Conservation (phyloP, 2,329 filamentous ascomycete genomes). For the Colletotrichum tamarilloi region DNA sequence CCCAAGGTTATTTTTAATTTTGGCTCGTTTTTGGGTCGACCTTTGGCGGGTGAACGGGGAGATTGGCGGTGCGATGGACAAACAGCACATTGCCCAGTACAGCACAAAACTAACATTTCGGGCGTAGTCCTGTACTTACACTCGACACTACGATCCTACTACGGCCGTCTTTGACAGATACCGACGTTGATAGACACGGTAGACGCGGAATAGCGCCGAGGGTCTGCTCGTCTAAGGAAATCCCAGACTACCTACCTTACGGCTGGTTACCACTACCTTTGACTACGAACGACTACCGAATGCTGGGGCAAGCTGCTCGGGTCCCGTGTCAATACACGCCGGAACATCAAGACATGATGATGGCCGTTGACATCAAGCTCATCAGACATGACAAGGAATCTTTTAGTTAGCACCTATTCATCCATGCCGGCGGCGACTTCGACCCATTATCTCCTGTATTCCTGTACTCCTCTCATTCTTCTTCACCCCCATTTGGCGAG, state of each 20-base stretch:
- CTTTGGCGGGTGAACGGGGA: slow-evolving; percentile 14
- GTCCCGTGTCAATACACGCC: background rate
- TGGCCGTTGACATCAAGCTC: slow-evolving; percentile 8
- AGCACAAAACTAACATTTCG: background rate
- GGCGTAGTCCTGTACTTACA: background rate
- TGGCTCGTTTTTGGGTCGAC: slow-evolving; percentile 9
- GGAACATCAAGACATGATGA: background rate
- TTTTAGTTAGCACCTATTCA: background rate
- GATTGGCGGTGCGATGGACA: slow-evolving; percentile 5
- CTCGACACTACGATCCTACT: background rate
- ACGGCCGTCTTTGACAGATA: background rate
- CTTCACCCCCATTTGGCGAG: background rate
- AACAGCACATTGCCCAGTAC: background rate
- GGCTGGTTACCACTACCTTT: too few relatives aligned
- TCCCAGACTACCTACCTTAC: background rate
- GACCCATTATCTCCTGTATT: background rate
- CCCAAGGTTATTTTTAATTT: slow-evolving; percentile 32
- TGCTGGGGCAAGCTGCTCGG: background rate
- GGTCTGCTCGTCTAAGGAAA: background rate
- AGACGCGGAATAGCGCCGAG: background rate
- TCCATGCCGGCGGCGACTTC: background rate
- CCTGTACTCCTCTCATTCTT: background rate
- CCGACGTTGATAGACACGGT: background rate
- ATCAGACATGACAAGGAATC: background rate
- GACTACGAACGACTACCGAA: background rate